A percentile compares a stretch with the other conserved stretches of the same genome.
Evolutionary conservation across 768 basidiomycete genomes (phyloP).

Genomic region (Leucocoprinus sp.): DNA sequence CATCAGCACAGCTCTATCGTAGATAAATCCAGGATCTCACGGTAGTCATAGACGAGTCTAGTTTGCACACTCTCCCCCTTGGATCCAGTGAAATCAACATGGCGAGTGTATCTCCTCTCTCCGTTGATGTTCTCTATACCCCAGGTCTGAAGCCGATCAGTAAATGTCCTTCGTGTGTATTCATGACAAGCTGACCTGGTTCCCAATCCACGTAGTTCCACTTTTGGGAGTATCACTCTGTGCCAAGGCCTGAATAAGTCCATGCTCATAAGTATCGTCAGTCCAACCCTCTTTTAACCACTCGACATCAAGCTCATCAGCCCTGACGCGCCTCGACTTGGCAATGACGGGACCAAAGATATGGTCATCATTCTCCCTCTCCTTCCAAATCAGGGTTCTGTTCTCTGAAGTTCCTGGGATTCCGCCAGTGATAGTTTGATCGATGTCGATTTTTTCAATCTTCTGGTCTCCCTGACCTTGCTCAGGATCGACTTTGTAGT

Average conservation of each 20-base stretch:
- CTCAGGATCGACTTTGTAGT: constrained; percentile 33
- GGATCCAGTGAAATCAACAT: constrained; percentile 57
- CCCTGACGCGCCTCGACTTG: constrained; percentile 42
- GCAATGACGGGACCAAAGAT: constrained; percentile 54
- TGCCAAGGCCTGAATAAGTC: constrained; percentile 37
- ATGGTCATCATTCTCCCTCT: constrained; percentile 44
- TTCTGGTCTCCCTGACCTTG: constrained; percentile 37
- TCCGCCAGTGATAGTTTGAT: constrained; percentile 57
- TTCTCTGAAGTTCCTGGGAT: constrained; percentile 49
- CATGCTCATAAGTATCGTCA: constrained; percentile 31
- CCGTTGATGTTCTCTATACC: constrained; percentile 54
- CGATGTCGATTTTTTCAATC: constrained; percentile 56
- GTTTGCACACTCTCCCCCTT: constrained; percentile 46
- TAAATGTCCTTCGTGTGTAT: not conserved
- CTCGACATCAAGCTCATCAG: constrained; percentile 37
- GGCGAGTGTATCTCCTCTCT: constrained; percentile 53
- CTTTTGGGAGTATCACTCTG: constrained; percentile 61
- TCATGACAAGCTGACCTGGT: constrained; percentile 37
- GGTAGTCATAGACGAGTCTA: constrained; percentile 59
- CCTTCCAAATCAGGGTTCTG: constrained; percentile 48
- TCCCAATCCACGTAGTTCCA: constrained; percentile 47
- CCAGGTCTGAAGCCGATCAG: constrained; percentile 36
- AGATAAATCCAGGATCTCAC: constrained; percentile 30
- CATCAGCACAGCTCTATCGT: not conserved
- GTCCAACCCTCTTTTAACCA: constrained; percentile 36